A percentile compares a stretch with the other conserved stretches of the same genome.
phyloP scores from a whole-genome alignment of 2,329 filamentous ascomycete genomes.

The Podosphaera fusca region DNA sequence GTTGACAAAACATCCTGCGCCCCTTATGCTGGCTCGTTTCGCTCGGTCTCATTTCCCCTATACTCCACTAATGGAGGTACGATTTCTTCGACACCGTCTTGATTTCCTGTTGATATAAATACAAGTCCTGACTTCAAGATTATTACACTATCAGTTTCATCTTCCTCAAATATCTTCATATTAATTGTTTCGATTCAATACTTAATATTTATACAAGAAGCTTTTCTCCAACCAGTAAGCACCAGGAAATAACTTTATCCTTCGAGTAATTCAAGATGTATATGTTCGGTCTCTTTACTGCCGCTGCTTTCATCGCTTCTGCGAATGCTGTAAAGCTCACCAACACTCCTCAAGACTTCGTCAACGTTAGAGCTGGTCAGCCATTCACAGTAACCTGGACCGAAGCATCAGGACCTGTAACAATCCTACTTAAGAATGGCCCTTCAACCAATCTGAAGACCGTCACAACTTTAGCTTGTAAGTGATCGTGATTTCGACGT shows the following conservation, averaged over 20 bases:
- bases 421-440: conserved; percentile 12
- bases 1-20: too few relatives aligned
- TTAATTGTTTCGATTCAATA: too few relatives aligned
- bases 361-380: conserved; percentile 7
- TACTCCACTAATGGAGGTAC: too few relatives aligned
- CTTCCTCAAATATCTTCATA: too few relatives aligned
- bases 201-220: too few relatives aligned
- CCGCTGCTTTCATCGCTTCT: conserved; percentile 7
- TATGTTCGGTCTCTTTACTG: conserved; percentile 11
- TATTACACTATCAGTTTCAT: too few relatives aligned
- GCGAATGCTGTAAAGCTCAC: conserved; percentile 10
- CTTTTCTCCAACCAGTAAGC: neutral
- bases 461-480: conserved; percentile 12
- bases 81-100: too few relatives aligned
- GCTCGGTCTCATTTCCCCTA: too few relatives aligned
- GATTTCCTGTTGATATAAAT: too few relatives aligned
- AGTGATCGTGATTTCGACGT: neutral
- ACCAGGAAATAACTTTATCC: neutral
- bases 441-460: conserved; percentile 7
- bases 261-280: conserved; percentile 10
- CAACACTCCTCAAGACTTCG: conserved; percentile 8
- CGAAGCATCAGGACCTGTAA: conserved; percentile 10
- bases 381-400: conserved; percentile 13
- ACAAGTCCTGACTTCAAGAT: too few relatives aligned
- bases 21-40: too few relatives aligned